Base-by-base conservation (phyloP, 2,329 filamentous ascomycete genomes). In the Dactylellina haptotyla region DNA sequence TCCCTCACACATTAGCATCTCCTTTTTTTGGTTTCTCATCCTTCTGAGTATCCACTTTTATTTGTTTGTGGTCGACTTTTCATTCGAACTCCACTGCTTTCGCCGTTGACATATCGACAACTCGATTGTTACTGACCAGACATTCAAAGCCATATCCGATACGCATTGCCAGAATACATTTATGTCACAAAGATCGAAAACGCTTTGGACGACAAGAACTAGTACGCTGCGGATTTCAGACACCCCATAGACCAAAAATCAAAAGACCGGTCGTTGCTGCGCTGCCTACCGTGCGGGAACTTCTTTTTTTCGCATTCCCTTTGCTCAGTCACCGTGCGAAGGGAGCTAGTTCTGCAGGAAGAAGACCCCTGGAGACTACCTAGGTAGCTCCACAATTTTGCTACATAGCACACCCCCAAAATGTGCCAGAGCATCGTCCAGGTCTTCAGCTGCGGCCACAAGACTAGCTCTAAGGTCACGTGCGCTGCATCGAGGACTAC, bases 331-430 rank as follows among this genome's bases (percentile, higher is more conserved):
- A 57, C 41, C 41, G 53, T 72, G 58, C 51, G 46, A 63, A 64
- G 45, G 66, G 53, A 72, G 66, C 66, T 72, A 72, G 66, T 48
- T 64, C 58, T 72, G 66, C 59, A 72, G 66, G 66, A 53, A 59
- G 64, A 53, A 30, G 48, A 57, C 41, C 54, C 58, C 66, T 56
- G 48, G 66, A 59, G 43, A n/a, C 66, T 41, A 32, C 54, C 58
- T 51, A 58, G 66, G 66, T 59, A 72, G 66, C 66, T 72, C 66
- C 66, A 72, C 66, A 72, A 58, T 64, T 64, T 63, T 72, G 43
- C 58, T 64, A 64, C 66, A 64, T 48, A 70, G 34, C 66, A 57
- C 50, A 56, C 66, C 58, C 66, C 61, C 23, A 72, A 56, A 72
- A 72, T 72, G 66, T 72, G 66, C 59, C 66, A 72, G 39, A 59